Conservation (phyloP, 1,139 yeast genomes). For the Kluyveromyces sp. region DNA sequence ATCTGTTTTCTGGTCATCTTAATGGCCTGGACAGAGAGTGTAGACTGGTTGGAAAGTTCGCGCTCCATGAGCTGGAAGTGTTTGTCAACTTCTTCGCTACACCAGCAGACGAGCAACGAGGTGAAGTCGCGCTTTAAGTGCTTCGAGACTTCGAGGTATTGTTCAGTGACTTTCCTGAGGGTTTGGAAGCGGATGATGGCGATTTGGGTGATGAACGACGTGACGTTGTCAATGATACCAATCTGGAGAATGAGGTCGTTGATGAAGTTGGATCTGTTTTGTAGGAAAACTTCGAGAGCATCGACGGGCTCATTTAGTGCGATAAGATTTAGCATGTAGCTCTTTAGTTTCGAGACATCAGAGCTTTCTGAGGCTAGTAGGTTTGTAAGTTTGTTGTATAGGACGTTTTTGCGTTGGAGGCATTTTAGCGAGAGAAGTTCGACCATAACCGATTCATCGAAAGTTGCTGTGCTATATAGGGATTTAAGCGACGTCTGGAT, state of each 20-base stretch:
- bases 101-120: constrained; percentile 53
- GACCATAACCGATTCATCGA: constrained; percentile 34
- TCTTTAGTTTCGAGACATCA: constrained; percentile 25
- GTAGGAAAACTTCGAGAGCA: constrained; percentile 43
- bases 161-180: constrained; percentile 41
- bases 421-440: constrained; percentile 38
- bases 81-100: constrained; percentile 54
- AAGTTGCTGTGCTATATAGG: constrained; percentile 17
- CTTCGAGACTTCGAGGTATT: constrained; percentile 37
- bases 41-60: constrained; percentile 59
- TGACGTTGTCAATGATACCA: constrained; percentile 48
- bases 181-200: constrained; percentile 55
- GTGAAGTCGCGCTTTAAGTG: constrained; percentile 33
- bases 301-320: constrained; percentile 37
- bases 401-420: constrained; percentile 30
- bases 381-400: constrained; percentile 29
- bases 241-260: constrained; percentile 40
- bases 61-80: constrained; percentile 56
- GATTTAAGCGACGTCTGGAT: constrained; percentile 16
- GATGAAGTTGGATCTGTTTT: constrained; percentile 39
- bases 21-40: constrained; percentile 39
- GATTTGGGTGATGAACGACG: constrained; percentile 48
- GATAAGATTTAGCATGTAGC: constrained; percentile 34
- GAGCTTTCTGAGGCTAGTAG: constrained; percentile 28
- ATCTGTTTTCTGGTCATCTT: constrained; percentile 55